Base-by-base conservation (phyloP, 169 alveolate genomes). In the Plasmodium vivax region DNA sequence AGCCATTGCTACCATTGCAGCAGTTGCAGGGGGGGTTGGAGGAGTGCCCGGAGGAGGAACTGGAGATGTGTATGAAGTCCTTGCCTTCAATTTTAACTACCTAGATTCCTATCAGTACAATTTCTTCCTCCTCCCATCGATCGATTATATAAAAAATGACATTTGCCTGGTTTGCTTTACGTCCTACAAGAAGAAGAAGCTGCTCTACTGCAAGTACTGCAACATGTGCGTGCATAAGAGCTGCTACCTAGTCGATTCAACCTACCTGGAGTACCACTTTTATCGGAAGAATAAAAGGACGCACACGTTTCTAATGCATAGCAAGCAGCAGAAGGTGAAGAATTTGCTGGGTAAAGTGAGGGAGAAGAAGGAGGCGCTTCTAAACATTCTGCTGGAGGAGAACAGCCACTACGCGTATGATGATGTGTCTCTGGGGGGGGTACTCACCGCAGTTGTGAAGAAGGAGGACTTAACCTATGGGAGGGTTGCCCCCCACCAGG, bases 161-260 rank as follows among this genome's bases (percentile, higher is more conserved):
- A 90, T 90, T 5, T 90, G 94, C 27, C 16, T 72, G 19, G 94
- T 90, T 16, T 90, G 94, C 7, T 90, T 90, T 90, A 90, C 94
- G 0, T 68, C 90, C 8, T 36, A 81, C 81, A 90, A 90, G 74
- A 74, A 68, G 56, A 90, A 62, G 23, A 51, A 90, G 56, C 73
- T 90, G 27, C 30, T 90, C 8, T 71, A 90, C 45, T 90, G 94
- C 7, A 90, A 90, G 73, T 90, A 71, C 30, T 90, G 94, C 9
- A 81, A 90, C 72, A 45, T 90, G 41, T 90, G 94, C 27, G 94
- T 90, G 6, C 94, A 90, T 45, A 90, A 90, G 83, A 81, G 16
- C 5, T 90, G 94, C 36, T 90, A 90, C 51, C 36, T 90, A 16
- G 84, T 90, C 10, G 94, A 90, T 45, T 80, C 94, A 0, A 9